Evolutionary conservation across 306 rosid genomes (phyloP).

Genomic region (Cucurbita argyrosperma): DNA sequence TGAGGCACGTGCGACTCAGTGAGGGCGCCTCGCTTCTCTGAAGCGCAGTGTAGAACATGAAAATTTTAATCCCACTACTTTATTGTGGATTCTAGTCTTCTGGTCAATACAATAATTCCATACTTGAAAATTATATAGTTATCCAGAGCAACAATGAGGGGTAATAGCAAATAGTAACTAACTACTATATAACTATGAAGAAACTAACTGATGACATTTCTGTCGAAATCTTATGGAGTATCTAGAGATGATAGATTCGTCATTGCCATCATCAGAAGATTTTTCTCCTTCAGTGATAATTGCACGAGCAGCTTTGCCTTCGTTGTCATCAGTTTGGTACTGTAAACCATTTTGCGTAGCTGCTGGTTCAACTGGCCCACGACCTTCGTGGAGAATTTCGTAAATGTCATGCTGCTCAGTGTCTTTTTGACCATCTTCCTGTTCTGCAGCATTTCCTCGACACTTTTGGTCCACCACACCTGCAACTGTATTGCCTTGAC

Average conservation of each 20-base stretch:
- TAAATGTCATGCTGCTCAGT: slow-evolving; percentile 5
- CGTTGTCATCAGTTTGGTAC: slow-evolving; percentile 5
- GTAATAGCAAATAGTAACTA: background rate
- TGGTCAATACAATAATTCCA: background rate
- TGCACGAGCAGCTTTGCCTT: slow-evolving; percentile 14
- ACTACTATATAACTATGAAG: background rate
- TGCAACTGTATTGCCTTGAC: background rate
- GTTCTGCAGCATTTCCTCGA: slow-evolving; percentile 9
- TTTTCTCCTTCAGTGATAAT: slow-evolving; percentile 10
- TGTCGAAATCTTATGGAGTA: slow-evolving; percentile 15
- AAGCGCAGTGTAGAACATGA: background rate
- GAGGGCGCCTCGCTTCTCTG: background rate
- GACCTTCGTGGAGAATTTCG: slow-evolving; percentile 7
- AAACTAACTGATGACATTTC: slow-evolving; percentile 23
- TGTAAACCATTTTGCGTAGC: slow-evolving; percentile 8
- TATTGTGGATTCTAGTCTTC: background rate
- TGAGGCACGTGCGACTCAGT: background rate
- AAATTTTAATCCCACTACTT: background rate
- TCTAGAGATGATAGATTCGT: slow-evolving; percentile 15
- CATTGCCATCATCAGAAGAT: slow-evolving; percentile 15
- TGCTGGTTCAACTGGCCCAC: slow-evolving; percentile 10
- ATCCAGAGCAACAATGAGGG: background rate
- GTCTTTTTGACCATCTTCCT: slow-evolving; percentile 7
- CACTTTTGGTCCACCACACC: background rate
- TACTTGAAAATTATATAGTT: background rate